phyloP scores from a whole-genome alignment of 1,284 basidiomycete genomes.

The Agaricales sp. region DNA sequence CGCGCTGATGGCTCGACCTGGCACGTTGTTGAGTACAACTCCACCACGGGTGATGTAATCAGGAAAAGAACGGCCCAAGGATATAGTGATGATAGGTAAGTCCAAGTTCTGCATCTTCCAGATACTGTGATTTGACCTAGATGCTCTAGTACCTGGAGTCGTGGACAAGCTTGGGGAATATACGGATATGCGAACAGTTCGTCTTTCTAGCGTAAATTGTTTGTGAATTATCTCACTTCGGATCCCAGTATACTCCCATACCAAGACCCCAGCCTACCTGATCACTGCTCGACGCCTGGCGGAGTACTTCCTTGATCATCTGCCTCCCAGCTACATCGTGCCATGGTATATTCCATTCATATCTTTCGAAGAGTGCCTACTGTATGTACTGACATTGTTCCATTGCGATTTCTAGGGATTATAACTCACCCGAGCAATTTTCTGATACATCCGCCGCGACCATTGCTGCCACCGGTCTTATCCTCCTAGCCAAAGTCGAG shows the following conservation, averaged over 20 bases:
- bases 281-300: constrained; percentile 48
- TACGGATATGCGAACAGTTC: constrained; percentile 61
- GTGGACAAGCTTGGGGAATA: constrained; percentile 63
- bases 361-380: background rate
- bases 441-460: constrained; percentile 62
- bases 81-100: constrained; percentile 41
- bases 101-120: background rate
- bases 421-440: constrained; percentile 50
- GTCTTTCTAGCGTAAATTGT: constrained; percentile 13
- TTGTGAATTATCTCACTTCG: background rate
- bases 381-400: constrained; percentile 1
- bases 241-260: constrained; percentile 46
- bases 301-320: constrained; percentile 42
- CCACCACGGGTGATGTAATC: constrained; percentile 49
- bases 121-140: background rate
- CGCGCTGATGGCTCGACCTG: constrained; percentile 53
- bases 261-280: constrained; percentile 39
- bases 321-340: constrained; percentile 48
- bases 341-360: constrained; percentile 38
- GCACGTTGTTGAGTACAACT: constrained; percentile 61
- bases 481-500: constrained; percentile 49
- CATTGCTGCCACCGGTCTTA: constrained; percentile 44
- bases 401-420: constrained; percentile 41
- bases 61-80: constrained; percentile 49
- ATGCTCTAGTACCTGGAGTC: constrained; percentile 50